phyloP scores from a whole-genome alignment of 306 rosid species.

The Begonia masoniana region DNA sequence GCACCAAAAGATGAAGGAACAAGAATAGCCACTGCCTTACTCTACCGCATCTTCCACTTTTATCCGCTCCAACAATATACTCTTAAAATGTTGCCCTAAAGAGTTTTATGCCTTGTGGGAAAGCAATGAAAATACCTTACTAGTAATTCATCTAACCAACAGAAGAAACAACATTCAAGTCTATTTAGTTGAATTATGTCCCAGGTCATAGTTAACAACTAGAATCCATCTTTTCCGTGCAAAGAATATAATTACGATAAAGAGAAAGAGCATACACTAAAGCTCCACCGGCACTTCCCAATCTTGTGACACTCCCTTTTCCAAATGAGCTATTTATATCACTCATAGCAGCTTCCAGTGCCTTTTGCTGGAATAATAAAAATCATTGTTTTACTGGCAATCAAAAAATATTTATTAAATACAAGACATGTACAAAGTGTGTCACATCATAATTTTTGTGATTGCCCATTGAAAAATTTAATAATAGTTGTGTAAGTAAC shows the following conservation, averaged over 20 bases:
- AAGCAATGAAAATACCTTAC: neutral
- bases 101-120: no score
- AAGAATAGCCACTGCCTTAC: no score
- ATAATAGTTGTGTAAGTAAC: no score
- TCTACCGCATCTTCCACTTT: no score
- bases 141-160: neutral
- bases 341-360: conserved; percentile 92
- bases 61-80: no score
- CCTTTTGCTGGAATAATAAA: conserved; percentile 68
- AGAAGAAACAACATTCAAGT: neutral
- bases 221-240: neutral
- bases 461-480: no score
- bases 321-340: conserved; percentile 90
- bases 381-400: neutral
- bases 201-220: no score
- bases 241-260: neutral
- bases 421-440: no score
- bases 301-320: conserved; percentile 91
- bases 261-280: conserved; percentile 59
- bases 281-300: conserved; percentile 98
- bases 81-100: no score
- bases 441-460: no score
- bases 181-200: neutral
- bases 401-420: neutral
- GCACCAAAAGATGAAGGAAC: no score